phyloP scores from a whole-genome alignment of 495 filamentous ascomycete species.

The Annulohypoxylon stygium region DNA sequence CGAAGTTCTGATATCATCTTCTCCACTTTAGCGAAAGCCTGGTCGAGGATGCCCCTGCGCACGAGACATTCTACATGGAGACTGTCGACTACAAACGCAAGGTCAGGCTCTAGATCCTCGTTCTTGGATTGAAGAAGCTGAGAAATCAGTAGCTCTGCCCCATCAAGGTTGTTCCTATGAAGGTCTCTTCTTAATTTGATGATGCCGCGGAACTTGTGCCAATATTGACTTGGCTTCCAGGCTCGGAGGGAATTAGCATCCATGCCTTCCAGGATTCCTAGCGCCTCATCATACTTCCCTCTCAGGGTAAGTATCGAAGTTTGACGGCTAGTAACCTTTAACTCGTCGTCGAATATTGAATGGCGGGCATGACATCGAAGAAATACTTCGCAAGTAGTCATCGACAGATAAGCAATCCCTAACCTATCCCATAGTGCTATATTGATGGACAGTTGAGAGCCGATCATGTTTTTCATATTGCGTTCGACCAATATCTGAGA shows the following conservation, averaged over 20 bases:
- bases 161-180: constrained; percentile 75
- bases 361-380: constrained; percentile 75
- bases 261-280: constrained; percentile 72
- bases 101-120: constrained; percentile 72
- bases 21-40: constrained; percentile 78
- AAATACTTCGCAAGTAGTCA: constrained; percentile 79
- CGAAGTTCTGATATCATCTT: constrained; percentile 72
- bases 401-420: constrained; percentile 75
- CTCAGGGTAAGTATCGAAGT: constrained; percentile 60
- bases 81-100: constrained; percentile 76
- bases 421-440: constrained; percentile 82
- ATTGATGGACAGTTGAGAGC: constrained; percentile 77
- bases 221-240: constrained; percentile 83
- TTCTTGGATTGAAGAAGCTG: constrained; percentile 65
- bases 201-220: constrained; percentile 78
- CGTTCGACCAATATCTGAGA: constrained; percentile 85
- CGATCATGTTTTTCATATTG: constrained; percentile 77
- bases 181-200: constrained; percentile 78
- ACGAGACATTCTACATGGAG: constrained; percentile 78
- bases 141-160: constrained; percentile 74
- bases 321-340: constrained; percentile 69
- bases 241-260: constrained; percentile 75
- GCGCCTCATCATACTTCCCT: constrained; percentile 79
- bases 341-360: constrained; percentile 80
- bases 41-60: constrained; percentile 70